These are phyloP conservation scores for Monosporascus sp. DNA, from an alignment of 2,329 filamentous ascomycete species.

Conservation along the genomic window DNA sequence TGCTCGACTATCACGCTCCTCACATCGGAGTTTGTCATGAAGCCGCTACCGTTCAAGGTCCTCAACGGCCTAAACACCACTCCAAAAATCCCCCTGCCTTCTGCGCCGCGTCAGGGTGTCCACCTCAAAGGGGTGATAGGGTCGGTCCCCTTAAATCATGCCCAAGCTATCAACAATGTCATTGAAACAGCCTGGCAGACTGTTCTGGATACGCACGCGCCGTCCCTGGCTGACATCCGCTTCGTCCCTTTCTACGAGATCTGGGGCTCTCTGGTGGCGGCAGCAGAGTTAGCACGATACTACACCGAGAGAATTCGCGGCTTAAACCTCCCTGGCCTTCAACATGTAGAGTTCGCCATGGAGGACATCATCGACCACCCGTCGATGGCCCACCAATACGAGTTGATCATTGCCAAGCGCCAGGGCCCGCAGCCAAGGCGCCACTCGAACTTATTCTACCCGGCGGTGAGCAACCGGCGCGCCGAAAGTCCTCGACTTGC, in stretches of 20 bases:
- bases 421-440: slow-evolving; percentile 13
- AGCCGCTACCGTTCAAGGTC: slow-evolving; percentile 39
- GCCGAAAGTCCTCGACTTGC: background rate
- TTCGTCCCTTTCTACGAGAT: slow-evolving; percentile 46
- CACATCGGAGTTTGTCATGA: slow-evolving; percentile 40
- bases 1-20: slow-evolving; percentile 40
- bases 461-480: background rate
- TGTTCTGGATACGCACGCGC: slow-evolving; percentile 33
- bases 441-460: slow-evolving; percentile 11
- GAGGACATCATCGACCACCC: slow-evolving; percentile 46
- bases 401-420: slow-evolving; percentile 28
- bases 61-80: slow-evolving; percentile 33
- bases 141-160: slow-evolving; percentile 34
- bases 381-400: slow-evolving; percentile 44
- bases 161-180: slow-evolving; percentile 32
- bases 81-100: slow-evolving; percentile 37
- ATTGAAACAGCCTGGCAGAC: slow-evolving; percentile 40
- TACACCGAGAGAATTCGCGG: slow-evolving; percentile 37
- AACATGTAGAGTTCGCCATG: slow-evolving; percentile 31
- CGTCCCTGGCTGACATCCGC: slow-evolving; percentile 37
- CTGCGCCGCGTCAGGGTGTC: slow-evolving; percentile 15
- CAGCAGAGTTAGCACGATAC: slow-evolving; percentile 38
- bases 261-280: slow-evolving; percentile 44
- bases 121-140: slow-evolving; percentile 15
- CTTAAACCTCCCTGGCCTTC: slow-evolving; percentile 30